phyloP scores from a whole-genome alignment of 495 filamentous ascomycete species.

The Monascus purpureus region DNA sequence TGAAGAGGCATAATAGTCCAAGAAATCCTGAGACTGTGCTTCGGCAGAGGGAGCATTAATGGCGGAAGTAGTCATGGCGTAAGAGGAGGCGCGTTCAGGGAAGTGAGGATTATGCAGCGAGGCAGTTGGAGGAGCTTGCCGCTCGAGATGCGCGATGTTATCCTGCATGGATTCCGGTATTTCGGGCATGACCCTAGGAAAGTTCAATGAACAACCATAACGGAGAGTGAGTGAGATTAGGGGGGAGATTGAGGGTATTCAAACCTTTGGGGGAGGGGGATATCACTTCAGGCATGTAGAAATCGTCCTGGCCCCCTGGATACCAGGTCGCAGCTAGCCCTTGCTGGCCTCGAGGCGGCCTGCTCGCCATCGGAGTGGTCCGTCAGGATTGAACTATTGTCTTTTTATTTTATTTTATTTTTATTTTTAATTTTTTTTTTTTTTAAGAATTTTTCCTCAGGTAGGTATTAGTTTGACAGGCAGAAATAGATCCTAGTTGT shows the following conservation, averaged over 20 bases:
- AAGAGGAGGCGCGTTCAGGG: conserved; percentile 25
- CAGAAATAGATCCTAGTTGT: too few relatives aligned
- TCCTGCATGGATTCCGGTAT: conserved; percentile 81
- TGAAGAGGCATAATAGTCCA: neutral
- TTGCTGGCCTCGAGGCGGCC: conserved; percentile 29
- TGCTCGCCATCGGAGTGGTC: conserved; percentile 17
- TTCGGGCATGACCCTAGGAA: conserved; percentile 55
- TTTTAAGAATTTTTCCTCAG: too few relatives aligned
- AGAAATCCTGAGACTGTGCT: conserved; percentile 11
- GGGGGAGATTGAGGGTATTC: conserved; percentile 16
- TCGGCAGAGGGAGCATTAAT: conserved; percentile 13
- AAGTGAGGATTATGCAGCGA: conserved; percentile 20
- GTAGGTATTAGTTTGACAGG: too few relatives aligned
- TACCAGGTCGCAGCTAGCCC: conserved; percentile 74
- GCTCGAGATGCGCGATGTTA: conserved; percentile 76
- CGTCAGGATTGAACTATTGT: conserved; percentile 1
- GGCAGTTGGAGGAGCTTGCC: conserved; percentile 45
- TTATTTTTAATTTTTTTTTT: too few relatives aligned
- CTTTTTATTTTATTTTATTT: neutral
- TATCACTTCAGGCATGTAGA: conserved; percentile 63
- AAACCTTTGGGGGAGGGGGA: conserved; percentile 81
- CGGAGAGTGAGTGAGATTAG: neutral
- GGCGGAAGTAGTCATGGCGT: conserved; percentile 7
- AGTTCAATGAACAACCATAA: conserved; percentile 7
- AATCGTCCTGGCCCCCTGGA: conserved; percentile 81